Evolutionary conservation across 2,329 filamentous ascomycete species (phyloP).

Genomic region (Epichloe sibirici): DNA sequence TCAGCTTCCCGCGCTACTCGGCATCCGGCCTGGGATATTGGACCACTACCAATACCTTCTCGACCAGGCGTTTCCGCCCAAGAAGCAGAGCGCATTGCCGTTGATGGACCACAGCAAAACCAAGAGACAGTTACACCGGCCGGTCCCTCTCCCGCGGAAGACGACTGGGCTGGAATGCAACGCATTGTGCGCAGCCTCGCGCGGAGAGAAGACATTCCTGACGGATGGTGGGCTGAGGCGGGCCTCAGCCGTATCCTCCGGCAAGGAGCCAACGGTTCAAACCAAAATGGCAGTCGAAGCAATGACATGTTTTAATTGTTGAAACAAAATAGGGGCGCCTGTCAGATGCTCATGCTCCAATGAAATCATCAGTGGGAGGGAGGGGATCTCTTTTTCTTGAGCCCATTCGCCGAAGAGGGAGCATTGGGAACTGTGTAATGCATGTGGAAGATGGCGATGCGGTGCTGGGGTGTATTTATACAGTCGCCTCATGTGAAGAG

Average conservation of each 20-base stretch:
- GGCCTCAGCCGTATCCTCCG: conserved; percentile 49
- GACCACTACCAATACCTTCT: background rate
- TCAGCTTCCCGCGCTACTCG: background rate
- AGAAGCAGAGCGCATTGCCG: background rate
- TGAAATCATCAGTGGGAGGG: background rate
- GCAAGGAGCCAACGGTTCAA: conserved; percentile 12
- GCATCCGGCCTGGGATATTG: background rate
- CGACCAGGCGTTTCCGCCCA: background rate
- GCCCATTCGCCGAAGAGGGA: background rate
- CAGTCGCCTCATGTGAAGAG: background rate
- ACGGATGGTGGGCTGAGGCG: conserved; percentile 68
- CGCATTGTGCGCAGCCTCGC: conserved; percentile 59
- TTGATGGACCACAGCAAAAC: background rate
- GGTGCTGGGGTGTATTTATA: background rate
- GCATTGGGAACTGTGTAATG: background rate
- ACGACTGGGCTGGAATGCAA: conserved; percentile 50
- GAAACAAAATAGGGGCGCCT: no score
- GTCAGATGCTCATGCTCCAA: no score
- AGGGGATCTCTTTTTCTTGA: no score
- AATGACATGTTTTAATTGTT: background rate
- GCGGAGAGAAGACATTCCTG: conserved; percentile 61
- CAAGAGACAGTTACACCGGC: background rate
- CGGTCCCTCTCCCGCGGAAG: conserved; percentile 18
- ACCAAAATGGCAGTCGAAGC: background rate
- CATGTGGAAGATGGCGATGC: no score